Base-by-base conservation (phyloP, 2,329 filamentous ascomycete species). In the Didymella glomerata region DNA sequence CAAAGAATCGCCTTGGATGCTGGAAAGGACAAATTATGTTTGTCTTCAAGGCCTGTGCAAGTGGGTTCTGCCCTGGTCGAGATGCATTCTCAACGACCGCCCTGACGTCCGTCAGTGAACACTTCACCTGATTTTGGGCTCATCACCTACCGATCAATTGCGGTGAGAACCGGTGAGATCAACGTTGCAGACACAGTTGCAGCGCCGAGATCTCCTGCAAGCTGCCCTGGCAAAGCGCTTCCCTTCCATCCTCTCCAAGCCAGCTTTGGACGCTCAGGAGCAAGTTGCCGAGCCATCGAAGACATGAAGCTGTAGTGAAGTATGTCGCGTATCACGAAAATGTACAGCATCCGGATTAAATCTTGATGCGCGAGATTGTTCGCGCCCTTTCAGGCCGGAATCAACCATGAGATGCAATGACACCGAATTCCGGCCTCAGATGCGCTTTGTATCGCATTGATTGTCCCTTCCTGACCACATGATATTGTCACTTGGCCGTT, bases 61-160 rank as follows among this genome's bases (percentile, higher is more conserved):
- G 48, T n/a, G 62, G 49, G 1, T 64, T 63, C 16, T 60, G 62
- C 18, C 48, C 61, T 38, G 63, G 68, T 24, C 48, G 36, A 11
- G 69, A 60, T 13, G 64, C 65, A 40, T 72, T 70, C 36, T 73
- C 68, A 18, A 72, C 68, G 10, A 74, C 69, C 27, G 68, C 66
- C 54, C 65, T 68, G 49, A 20, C 16, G n/a, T n/a, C 16, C 24
- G 36, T 61, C 30, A 59, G 41, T 27, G 34, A 25, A 13, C 13
- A 22, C 48, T 30, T 32, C 22, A 44, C 48, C 4, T 30, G 42
- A 47, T 22, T 18, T 4, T 41, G 34, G 20, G 13, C 11, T 4
- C n/a, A 40, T 6, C 25, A 56, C 64, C 50, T 54, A 71, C 71
- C 68, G 67, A 46, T 74, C 71, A 45, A 73, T 71, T 11, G 66